These are phyloP conservation scores for Petunia axillaris DNA, from an alignment of 257 asterid genomes.

Conservation along the genomic window DNA sequence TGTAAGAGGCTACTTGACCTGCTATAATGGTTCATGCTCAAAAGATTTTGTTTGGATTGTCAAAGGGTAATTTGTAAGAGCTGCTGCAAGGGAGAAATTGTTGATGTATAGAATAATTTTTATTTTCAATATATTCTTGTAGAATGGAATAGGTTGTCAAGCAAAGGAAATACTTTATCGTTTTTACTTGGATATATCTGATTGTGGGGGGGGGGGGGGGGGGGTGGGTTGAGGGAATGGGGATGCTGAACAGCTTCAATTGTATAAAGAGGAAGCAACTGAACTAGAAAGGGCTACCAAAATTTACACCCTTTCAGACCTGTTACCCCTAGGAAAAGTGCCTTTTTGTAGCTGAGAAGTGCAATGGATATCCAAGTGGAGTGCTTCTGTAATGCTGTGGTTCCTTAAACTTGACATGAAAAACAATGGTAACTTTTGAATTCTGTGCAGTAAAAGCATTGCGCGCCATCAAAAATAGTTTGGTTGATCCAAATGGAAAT, in stretches of 20 bases:
- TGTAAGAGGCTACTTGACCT: not conserved
- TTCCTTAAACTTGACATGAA: constrained; percentile 1
- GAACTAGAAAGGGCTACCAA: not conserved
- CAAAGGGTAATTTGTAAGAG: not conserved
- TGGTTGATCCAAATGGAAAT: constrained; percentile 61
- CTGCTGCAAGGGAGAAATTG: not conserved
- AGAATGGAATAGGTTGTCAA: no score
- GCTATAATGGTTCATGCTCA: not conserved
- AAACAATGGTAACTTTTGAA: constrained; percentile 3
- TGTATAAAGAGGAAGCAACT: not conserved
- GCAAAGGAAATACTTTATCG: no score
- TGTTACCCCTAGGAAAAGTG: not conserved
- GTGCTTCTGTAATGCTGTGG: not conserved
- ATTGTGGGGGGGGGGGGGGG: no score
- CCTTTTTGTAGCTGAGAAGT: not conserved
- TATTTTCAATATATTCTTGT: not conserved
- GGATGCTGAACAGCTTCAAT: not conserved
- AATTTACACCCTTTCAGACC: not conserved
- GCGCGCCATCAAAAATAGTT: constrained; percentile 53
- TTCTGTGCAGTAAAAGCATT: constrained; percentile 72
- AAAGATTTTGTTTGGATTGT: not conserved
- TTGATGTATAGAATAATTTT: not conserved
- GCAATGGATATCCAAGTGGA: not conserved
- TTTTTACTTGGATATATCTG: no score
- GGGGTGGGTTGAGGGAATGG: not conserved